Conservation (phyloP, 2,329 filamentous ascomycete genomes). For the Falciphora oryzae region DNA sequence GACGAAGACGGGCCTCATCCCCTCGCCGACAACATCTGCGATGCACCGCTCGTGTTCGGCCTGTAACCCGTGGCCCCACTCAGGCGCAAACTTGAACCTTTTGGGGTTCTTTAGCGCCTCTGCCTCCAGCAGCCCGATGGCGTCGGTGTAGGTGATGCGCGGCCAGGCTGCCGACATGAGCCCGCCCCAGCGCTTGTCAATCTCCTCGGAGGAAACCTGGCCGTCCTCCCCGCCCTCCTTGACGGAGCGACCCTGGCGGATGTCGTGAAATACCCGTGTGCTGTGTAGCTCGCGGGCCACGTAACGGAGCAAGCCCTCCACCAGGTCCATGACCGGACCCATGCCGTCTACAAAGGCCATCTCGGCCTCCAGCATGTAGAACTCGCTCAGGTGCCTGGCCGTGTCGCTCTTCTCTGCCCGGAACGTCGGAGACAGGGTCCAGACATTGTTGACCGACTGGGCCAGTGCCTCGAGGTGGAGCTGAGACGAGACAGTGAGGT, state of each 20-base stretch:
- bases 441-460: slow-evolving; percentile 83
- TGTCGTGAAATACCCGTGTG: slow-evolving; percentile 39
- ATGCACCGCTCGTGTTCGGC: slow-evolving; percentile 92
- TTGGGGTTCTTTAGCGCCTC: slow-evolving; percentile 31
- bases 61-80: slow-evolving; percentile 69
- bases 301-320: slow-evolving; percentile 69
- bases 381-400: slow-evolving; percentile 88
- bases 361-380: slow-evolving; percentile 98
- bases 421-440: slow-evolving; percentile 91
- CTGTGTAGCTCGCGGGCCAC: slow-evolving; percentile 33
- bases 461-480: slow-evolving; percentile 89
- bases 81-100: slow-evolving; percentile 63
- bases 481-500: slow-evolving; percentile 91
- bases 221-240: slow-evolving; percentile 37
- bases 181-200: slow-evolving; percentile 67
- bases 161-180: slow-evolving; percentile 62
- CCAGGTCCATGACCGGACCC: slow-evolving; percentile 66
- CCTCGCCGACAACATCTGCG: slow-evolving; percentile 50
- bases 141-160: slow-evolving; percentile 75
- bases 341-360: slow-evolving; percentile 71
- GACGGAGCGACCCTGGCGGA: slow-evolving; percentile 29
- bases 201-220: slow-evolving; percentile 39
- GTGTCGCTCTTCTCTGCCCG: slow-evolving; percentile 92
- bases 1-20: slow-evolving; percentile 71
- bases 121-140: slow-evolving; percentile 62